phyloP scores from a whole-genome alignment of 306 rosid genomes.

The Trichosanthes truncata region DNA sequence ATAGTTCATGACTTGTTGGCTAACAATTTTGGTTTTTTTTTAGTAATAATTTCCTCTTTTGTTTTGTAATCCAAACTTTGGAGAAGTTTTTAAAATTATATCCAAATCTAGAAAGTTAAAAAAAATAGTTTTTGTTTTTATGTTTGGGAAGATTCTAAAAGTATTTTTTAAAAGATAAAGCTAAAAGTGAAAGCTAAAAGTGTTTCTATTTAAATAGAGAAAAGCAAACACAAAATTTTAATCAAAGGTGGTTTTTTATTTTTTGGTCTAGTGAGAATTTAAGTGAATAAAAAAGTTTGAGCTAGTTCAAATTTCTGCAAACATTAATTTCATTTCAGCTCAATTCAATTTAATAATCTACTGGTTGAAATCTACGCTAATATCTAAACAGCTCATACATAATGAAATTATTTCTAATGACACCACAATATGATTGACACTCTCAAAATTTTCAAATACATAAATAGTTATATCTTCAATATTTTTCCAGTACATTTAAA shows the following conservation, averaged over 20 bases:
- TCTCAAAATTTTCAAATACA: neutral
- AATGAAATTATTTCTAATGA: too few species aligned
- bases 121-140: too few species aligned
- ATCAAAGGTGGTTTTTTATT: neutral
- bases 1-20: too few species aligned
- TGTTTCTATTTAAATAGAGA: too few species aligned
- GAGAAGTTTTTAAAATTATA: neutral
- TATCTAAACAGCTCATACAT: neutral
- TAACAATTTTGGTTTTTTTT: neutral
- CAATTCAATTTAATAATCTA: neutral
- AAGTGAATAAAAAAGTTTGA: neutral
- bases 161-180: too few species aligned
- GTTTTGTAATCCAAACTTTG: neutral
- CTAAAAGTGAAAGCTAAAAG: too few species aligned
- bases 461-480: neutral
- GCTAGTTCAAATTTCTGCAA: neutral
- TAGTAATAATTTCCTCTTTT: neutral
- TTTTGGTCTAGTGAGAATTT: neutral
- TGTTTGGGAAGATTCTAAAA: too few species aligned
- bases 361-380: neutral
- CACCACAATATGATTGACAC: neutral
- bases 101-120: neutral
- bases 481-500: neutral
- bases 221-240: neutral
- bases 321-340: neutral